A percentile compares a stretch with the other conserved stretches of the same genome.
Conservation (phyloP, 768 basidiomycete genomes). For the Rhizopogon vinicolor region DNA sequence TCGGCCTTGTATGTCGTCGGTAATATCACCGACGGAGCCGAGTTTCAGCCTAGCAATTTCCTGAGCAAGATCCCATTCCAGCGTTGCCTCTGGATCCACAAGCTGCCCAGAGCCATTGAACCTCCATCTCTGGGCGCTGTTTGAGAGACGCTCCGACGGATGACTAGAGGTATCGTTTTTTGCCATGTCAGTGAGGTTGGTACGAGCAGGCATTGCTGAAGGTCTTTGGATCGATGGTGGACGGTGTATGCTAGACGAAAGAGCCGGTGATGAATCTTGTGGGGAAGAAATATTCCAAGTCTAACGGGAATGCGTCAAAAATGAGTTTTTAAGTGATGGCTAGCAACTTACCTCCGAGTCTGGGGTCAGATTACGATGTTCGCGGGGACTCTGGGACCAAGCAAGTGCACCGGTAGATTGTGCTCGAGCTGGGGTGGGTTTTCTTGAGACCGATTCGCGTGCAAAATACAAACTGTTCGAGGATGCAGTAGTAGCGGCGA, state of each 20-base stretch:
- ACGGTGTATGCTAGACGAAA: conserved; percentile 26
- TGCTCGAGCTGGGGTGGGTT: conserved; percentile 23
- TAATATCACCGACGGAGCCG: conserved; percentile 44
- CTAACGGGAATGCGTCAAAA: conserved; percentile 25
- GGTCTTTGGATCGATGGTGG: conserved; percentile 35
- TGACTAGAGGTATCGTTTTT: conserved; percentile 17
- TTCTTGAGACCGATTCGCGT: conserved; percentile 31
- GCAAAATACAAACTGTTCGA: conserved; percentile 29
- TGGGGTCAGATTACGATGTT: conserved; percentile 25
- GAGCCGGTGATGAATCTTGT: conserved; percentile 34
- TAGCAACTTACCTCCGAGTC: conserved; percentile 37
- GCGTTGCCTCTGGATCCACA: conserved; percentile 46
- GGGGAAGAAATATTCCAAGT: conserved; percentile 43
- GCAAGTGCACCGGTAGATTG: conserved; percentile 31
- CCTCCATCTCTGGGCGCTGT: conserved; percentile 53
- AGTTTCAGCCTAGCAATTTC: conserved; percentile 73
- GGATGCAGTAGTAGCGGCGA: conserved; percentile 49
- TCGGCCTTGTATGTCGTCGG: conserved; percentile 45
- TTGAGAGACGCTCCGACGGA: conserved; percentile 33
- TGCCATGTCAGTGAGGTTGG: conserved; percentile 23
- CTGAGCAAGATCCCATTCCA: conserved; percentile 70
- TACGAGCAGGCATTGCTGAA: conserved; percentile 44
- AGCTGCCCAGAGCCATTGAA: conserved; percentile 61
- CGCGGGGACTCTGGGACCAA: conserved; percentile 46
- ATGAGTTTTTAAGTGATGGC: conserved; percentile 17